These are phyloP conservation scores for Schizochytrium sp. DNA, from an alignment of 108 stramenopile genomes.

Conservation along the genomic window DNA sequence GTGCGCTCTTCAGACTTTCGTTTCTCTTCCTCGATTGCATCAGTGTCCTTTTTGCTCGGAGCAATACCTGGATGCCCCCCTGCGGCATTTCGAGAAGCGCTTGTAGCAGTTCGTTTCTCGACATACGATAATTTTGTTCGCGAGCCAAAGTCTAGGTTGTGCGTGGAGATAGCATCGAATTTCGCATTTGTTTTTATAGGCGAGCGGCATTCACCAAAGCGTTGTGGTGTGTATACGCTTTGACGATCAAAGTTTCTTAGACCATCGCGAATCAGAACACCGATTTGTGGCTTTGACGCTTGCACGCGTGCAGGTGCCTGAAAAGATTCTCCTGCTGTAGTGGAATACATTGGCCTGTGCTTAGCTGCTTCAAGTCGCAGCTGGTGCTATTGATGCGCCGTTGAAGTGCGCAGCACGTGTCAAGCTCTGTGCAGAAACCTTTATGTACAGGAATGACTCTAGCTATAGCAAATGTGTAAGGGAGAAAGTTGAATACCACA, in stretches of 20 bases:
- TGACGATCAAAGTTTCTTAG: neutral
- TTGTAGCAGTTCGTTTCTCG: neutral
- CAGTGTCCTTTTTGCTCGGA: constrained; percentile 29
- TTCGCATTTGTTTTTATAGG: neutral
- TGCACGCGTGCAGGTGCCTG: neutral
- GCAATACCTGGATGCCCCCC: neutral
- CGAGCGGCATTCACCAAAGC: neutral
- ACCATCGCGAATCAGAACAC: constrained; percentile 3
- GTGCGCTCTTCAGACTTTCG: neutral
- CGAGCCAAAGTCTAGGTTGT: neutral
- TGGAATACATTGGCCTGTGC: neutral
- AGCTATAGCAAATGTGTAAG: too few relatives aligned
- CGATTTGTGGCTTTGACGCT: constrained; percentile 6
- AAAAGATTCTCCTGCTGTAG: neutral
- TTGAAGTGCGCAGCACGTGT: too few relatives aligned
- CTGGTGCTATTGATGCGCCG: neutral
- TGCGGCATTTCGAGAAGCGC: neutral
- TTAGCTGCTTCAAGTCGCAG: neutral
- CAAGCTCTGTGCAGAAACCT: too few relatives aligned
- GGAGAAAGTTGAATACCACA: too few relatives aligned
- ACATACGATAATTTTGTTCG: neutral
- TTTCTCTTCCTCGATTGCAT: neutral
- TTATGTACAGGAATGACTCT: too few relatives aligned
- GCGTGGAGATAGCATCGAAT: neutral
- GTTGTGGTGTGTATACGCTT: neutral